A percentile compares a stretch with the other conserved stretches of the same genome.
phyloP scores from a whole-genome alignment of 371 early-diverging fungal species.

The Mucor indicus region DNA sequence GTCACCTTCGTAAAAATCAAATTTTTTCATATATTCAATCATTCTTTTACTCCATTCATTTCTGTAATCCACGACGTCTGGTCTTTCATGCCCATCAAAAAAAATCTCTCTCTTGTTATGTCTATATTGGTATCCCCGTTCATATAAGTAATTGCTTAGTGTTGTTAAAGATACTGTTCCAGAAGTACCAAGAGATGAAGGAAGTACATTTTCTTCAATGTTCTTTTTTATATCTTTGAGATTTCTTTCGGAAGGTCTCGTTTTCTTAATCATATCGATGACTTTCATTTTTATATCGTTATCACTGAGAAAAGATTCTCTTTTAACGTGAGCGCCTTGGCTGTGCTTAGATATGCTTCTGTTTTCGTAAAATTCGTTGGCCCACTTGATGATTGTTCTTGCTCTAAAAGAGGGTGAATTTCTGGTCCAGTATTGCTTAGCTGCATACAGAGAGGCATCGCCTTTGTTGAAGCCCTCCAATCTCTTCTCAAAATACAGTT shows the following conservation, averaged over 20 bases:
- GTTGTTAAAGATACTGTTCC: neutral
- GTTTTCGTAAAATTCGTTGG: neutral
- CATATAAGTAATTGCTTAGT: neutral
- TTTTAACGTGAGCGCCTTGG: slow-evolving; percentile 5
- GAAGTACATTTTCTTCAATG: neutral
- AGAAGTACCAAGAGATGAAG: neutral
- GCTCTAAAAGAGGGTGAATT: neutral
- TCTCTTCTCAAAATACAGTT: neutral
- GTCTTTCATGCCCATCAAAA: slow-evolving; percentile 13
- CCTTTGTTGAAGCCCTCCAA: neutral
- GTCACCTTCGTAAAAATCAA: too few relatives aligned
- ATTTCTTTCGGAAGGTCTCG: neutral
- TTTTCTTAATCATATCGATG: neutral
- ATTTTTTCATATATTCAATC: neutral
- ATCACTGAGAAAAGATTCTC: slow-evolving; percentile 2
- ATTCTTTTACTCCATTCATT: slow-evolving; percentile 5
- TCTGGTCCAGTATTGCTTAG: neutral
- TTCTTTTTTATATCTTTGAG: neutral
- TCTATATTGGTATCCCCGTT: slow-evolving; percentile 1
- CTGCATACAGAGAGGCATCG: neutral
- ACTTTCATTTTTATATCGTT: neutral
- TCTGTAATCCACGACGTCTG: slow-evolving; percentile 11
- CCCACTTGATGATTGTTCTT: neutral
- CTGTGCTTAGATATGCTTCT: neutral
- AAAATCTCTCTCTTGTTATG: too few relatives aligned